Evolutionary conservation across 2,329 filamentous ascomycete species (phyloP).

Genomic region (Chaetoscypha palmicola): DNA sequence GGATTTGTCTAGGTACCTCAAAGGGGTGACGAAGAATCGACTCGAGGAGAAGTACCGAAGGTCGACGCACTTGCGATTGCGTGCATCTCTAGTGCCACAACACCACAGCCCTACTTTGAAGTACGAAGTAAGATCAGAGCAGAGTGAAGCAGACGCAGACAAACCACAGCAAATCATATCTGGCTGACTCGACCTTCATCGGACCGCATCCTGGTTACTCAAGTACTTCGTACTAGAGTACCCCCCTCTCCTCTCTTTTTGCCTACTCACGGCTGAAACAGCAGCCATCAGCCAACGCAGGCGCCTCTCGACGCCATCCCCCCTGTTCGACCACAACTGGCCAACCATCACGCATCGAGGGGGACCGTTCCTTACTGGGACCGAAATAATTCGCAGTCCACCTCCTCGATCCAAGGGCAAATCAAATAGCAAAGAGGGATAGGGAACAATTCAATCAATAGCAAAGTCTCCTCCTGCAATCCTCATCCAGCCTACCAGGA

Average conservation of each 20-base stretch:
- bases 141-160: too few relatives aligned
- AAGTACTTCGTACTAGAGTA: background rate
- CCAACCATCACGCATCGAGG: constrained; percentile 18
- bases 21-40: background rate
- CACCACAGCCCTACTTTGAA: constrained; percentile 5
- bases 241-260: too few relatives aligned
- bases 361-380: constrained; percentile 19
- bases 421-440: constrained; percentile 3
- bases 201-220: constrained; percentile 2
- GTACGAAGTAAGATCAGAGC: too few relatives aligned
- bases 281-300: constrained; percentile 4
- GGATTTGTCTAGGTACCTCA: too few relatives aligned
- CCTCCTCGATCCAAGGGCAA: constrained; percentile 3
- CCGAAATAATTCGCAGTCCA: constrained; percentile 22
- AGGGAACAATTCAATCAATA: constrained; percentile 4
- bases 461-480: constrained; percentile 6
- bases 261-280: constrained; percentile 16
- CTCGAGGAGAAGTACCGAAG: background rate
- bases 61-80: too few relatives aligned
- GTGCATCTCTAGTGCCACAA: constrained; percentile 12
- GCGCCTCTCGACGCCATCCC: constrained; percentile 6
- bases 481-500: constrained; percentile 4
- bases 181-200: background rate
- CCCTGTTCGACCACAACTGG: background rate
- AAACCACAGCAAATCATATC: background rate